These are phyloP conservation scores for Parastagonospora nodorum DNA, from an alignment of 2,329 filamentous ascomycete species.

Conservation along the genomic window DNA sequence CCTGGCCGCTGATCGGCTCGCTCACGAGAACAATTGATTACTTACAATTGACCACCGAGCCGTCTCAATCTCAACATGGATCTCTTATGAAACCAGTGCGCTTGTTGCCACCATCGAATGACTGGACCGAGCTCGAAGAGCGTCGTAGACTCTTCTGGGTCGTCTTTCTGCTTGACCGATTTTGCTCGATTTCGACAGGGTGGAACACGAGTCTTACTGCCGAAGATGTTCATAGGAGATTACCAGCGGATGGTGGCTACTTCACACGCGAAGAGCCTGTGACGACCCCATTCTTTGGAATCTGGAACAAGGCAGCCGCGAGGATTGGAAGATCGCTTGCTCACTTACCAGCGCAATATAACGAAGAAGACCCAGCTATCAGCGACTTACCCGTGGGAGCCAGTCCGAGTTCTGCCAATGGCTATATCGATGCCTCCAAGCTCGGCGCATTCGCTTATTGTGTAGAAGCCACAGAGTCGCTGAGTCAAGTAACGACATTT, in stretches of 20 bases:
- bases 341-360: slow-evolving; percentile 41
- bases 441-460: slow-evolving; percentile 43
- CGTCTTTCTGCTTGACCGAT: slow-evolving; percentile 41
- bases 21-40: slow-evolving; percentile 42
- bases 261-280: slow-evolving; percentile 42
- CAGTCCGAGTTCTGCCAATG: slow-evolving; percentile 37
- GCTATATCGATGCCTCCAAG: slow-evolving; percentile 42
- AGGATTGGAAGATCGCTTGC: slow-evolving; percentile 38
- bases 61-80: slow-evolving; percentile 26
- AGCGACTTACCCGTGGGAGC: slow-evolving; percentile 27
- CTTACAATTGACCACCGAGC: slow-evolving; percentile 38
- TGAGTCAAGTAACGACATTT: slow-evolving; percentile 43
- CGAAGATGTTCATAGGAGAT: slow-evolving; percentile 39
- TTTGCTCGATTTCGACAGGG: slow-evolving; percentile 39
- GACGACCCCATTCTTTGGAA: slow-evolving; percentile 40
- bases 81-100: slow-evolving; percentile 38
- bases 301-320: slow-evolving; percentile 44
- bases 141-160: slow-evolving; percentile 40
- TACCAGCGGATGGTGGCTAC: slow-evolving; percentile 42
- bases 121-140: slow-evolving; percentile 42
- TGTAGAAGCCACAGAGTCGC: slow-evolving; percentile 39
- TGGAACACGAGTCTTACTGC: slow-evolving; percentile 43
- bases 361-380: slow-evolving; percentile 33
- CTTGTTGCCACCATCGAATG: slow-evolving; percentile 27
- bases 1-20: slow-evolving; percentile 42